Base-by-base conservation (phyloP, 2,329 filamentous ascomycete species). In the Arthrobotrys sphaeroides region DNA sequence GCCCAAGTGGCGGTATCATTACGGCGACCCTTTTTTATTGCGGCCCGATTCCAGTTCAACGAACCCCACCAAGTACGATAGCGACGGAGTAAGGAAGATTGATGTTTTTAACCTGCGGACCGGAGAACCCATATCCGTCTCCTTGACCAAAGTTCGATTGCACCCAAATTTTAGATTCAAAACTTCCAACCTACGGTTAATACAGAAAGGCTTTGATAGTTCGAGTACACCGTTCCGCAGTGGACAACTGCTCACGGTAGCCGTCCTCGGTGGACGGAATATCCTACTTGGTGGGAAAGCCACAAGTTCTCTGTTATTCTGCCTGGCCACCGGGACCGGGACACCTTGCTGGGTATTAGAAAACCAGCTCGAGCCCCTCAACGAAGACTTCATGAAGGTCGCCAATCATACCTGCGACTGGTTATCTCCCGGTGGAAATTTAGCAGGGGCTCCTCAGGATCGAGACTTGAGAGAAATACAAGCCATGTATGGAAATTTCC, bases 51-150 rank as follows among this genome's bases (percentile, higher is more conserved):
- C 42, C 6, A 45, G 5, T 24, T 5, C 24, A 62, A 13, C 36
- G 49, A 42, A n/a, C 16, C n/a, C 31, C 18, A 12, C 6, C 16
- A 12, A 60, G 36, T 38, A 45, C n/a, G 20, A 55, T 3, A 43
- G 36, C 16, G 40, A 42, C 38, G 36, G 24, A 1, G 5, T 24
- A 36, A n/a, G 36, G 42, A 49, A 22, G 28, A 26, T 74, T 16
- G 18, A 68, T 12, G 28, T 68, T 7, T 62, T 67, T n/a, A 74
- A 74, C 55, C 40, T 74, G n/a, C 43, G 62, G n/a, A 74, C 51
- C 10, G 70, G 70, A 26, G 36, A 57, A 40, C 57, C 62, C 0
- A n/a, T 64, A 9, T 47, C 36, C 1, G 33, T 68, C 7, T 43
- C 55, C 7, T 26, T 42, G 12, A 10, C 47, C 5, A 42, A 62